phyloP scores from a whole-genome alignment of 768 basidiomycete genomes.

The Trichaptum fuscoviolaceum region DNA sequence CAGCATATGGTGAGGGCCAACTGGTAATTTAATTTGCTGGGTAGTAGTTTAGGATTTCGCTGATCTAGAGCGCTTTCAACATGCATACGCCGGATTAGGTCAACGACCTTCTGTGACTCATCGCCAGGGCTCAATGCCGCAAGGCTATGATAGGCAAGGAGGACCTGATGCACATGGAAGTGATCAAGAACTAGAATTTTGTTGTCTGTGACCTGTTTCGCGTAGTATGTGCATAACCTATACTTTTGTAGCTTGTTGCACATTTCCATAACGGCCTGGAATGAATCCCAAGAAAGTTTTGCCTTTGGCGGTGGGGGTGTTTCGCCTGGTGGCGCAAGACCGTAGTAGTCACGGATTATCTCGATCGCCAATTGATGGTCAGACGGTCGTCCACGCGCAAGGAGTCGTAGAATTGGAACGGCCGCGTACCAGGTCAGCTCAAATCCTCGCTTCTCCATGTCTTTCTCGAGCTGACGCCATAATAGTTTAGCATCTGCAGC shows the following conservation, averaged over 20 bases:
- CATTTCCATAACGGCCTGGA: conserved; percentile 50
- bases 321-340: conserved; percentile 47
- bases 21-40: conserved; percentile 49
- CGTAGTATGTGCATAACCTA: conserved; percentile 48
- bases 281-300: conserved; percentile 39
- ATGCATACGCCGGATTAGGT: conserved; percentile 66
- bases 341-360: conserved; percentile 57
- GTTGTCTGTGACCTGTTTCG: conserved; percentile 51
- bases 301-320: conserved; percentile 29
- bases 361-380: conserved; percentile 67
- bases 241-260: conserved; percentile 48
- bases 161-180: conserved; percentile 55
- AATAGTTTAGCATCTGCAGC: conserved; percentile 66
- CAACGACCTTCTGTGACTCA: conserved; percentile 46
- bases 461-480: conserved; percentile 62
- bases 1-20: conserved; percentile 62
- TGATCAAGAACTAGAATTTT: conserved; percentile 39
- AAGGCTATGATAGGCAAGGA: conserved; percentile 43
- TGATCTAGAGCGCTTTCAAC: conserved; percentile 42
- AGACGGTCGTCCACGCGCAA: conserved; percentile 47
- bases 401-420: conserved; percentile 45
- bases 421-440: conserved; percentile 50
- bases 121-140: conserved; percentile 35
- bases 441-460: conserved; percentile 41
- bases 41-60: conserved; percentile 40